phyloP scores from a whole-genome alignment of 257 asterid species.

The Nicotiana benthamiana region DNA sequence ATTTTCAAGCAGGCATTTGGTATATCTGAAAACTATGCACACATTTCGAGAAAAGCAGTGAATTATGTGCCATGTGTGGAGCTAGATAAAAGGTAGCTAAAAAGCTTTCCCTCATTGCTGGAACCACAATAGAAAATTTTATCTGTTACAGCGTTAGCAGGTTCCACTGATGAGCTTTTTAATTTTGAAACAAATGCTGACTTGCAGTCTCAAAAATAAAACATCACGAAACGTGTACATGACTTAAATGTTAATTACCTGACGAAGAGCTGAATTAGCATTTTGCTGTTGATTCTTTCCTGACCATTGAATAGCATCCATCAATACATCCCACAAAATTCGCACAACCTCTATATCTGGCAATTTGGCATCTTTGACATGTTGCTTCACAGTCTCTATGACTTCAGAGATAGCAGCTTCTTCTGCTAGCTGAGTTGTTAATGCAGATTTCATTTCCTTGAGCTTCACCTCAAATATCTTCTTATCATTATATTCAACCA shows the following conservation, averaged over 20 bases:
- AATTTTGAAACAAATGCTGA: not conserved
- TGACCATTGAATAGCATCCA: constrained; percentile 99
- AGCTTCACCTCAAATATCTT: constrained; percentile 74
- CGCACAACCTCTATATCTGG: constrained; percentile 88
- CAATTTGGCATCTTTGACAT: constrained; percentile 80
- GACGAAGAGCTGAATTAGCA: constrained; percentile 85
- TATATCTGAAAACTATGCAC: not conserved
- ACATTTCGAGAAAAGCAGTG: not conserved
- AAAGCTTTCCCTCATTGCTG: not conserved
- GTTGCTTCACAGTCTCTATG: constrained; percentile 86
- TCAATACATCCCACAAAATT: constrained; percentile 86
- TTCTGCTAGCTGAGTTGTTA: constrained; percentile 73
- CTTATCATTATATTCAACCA: constrained; percentile 83
- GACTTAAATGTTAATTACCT: constrained; percentile 35
- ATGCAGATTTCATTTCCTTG: constrained; percentile 83
- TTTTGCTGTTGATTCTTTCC: constrained; percentile 97
- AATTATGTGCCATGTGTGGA: not conserved
- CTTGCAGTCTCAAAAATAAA: not conserved
- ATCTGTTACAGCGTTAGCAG: not conserved
- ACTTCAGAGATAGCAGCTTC: constrained; percentile 80
- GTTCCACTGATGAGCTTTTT: not conserved
- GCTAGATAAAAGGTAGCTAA: not conserved
- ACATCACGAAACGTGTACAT: not conserved
- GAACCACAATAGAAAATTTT: not conserved
- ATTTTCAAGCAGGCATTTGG: constrained; percentile 1